phyloP scores from a whole-genome alignment of 331 rosid genomes.

The Rhamnella rubrinervis region DNA sequence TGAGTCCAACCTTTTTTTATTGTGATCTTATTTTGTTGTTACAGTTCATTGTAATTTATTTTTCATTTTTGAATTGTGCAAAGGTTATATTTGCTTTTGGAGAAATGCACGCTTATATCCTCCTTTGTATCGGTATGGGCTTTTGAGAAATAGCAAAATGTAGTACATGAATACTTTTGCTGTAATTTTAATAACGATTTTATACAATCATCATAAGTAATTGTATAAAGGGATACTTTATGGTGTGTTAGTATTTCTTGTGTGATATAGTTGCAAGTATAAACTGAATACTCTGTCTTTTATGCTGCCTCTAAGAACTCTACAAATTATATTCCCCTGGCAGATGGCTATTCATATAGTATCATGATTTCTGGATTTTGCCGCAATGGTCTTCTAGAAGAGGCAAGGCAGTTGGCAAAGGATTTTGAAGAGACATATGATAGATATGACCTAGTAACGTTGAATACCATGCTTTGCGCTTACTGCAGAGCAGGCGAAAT shows the following conservation, averaged over 20 bases:
- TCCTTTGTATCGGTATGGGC: background rate
- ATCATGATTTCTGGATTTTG: slow-evolving; percentile 89
- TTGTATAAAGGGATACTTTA: background rate
- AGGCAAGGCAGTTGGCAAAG: slow-evolving; percentile 80
- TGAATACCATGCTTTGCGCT: slow-evolving; percentile 90
- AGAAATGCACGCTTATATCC: background rate
- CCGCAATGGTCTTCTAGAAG: slow-evolving; percentile 78
- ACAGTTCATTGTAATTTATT: no score
- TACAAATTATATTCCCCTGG: slow-evolving; percentile 28
- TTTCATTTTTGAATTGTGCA: background rate
- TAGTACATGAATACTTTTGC: slow-evolving; percentile 12
- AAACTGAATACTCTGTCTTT: slow-evolving; percentile 8
- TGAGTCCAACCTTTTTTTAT: no score
- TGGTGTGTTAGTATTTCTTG: slow-evolving; percentile 14
- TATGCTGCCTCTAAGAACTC: slow-evolving; percentile 15
- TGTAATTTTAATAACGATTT: slow-evolving; percentile 11
- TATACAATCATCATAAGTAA: background rate
- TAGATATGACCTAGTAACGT: slow-evolving; percentile 81
- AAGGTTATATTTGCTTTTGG: background rate
- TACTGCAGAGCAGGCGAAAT: slow-evolving; percentile 92
- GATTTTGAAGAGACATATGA: slow-evolving; percentile 67
- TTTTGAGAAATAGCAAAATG: background rate
- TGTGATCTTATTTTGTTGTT: no score
- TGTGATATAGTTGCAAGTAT: slow-evolving; percentile 6
- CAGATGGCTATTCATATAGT: slow-evolving; percentile 95